Evolutionary conservation across 306 rosid genomes (phyloP).

Genomic region (Fragaria iinumae): DNA sequence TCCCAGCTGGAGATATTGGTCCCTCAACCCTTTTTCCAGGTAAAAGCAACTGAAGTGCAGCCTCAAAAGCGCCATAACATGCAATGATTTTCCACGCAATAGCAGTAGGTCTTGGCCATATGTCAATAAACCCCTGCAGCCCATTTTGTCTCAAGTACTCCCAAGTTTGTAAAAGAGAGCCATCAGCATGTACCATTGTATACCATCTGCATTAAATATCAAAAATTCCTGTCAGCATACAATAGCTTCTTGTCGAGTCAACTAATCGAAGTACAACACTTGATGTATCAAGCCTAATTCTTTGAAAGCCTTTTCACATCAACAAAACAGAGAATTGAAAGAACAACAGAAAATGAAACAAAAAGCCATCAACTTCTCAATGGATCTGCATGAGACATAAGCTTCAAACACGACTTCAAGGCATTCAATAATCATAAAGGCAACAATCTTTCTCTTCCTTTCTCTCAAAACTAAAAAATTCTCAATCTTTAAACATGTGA

Average conservation of each 20-base stretch:
- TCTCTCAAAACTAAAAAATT: slow-evolving; percentile 8
- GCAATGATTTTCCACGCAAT: slow-evolving; percentile 63
- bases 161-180: slow-evolving; percentile 55
- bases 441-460: background rate
- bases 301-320: too few species aligned
- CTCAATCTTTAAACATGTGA: background rate
- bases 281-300: background rate
- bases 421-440: background rate
- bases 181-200: slow-evolving; percentile 84
- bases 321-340: too few species aligned
- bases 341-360: background rate
- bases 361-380: background rate
- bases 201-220: slow-evolving; percentile 69
- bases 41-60: slow-evolving; percentile 78
- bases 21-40: slow-evolving; percentile 78
- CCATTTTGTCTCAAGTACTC: slow-evolving; percentile 48
- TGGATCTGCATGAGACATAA: slow-evolving; percentile 3
- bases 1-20: slow-evolving; percentile 82
- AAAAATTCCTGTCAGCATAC: background rate
- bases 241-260: background rate
- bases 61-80: slow-evolving; percentile 70
- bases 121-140: slow-evolving; percentile 37
- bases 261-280: background rate
- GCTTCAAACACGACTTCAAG: background rate
- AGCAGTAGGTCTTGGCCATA: slow-evolving; percentile 80